Evolutionary conservation across 2,329 filamentous ascomycete species (phyloP).

Genomic region (Botrytis squamosa): DNA sequence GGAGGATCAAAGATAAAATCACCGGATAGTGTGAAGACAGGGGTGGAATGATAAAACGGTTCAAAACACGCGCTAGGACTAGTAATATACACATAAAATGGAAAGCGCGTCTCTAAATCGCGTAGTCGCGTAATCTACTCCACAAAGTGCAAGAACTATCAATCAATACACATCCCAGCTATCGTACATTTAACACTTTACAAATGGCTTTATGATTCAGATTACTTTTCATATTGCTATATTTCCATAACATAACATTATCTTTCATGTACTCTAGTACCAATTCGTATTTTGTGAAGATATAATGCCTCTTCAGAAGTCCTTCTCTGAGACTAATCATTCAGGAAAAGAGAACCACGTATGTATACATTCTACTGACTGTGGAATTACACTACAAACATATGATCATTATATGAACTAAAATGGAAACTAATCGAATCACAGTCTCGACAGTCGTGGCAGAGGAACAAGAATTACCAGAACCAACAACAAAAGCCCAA

Average conservation of each 20-base stretch:
- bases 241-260: not conserved
- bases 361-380: conserved; percentile 12
- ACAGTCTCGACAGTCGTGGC: conserved; percentile 34
- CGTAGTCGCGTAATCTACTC: conserved; percentile 6
- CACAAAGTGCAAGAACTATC: conserved; percentile 11
- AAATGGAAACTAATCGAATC: conserved; percentile 13
- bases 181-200: not conserved
- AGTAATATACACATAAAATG: not conserved
- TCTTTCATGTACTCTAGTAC: not conserved
- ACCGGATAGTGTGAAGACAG: not conserved
- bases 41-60: not conserved
- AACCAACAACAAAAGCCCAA: conserved; percentile 25
- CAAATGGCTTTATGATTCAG: not conserved
- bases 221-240: not conserved
- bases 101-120: conserved; percentile 3
- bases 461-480: conserved; percentile 37
- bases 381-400: not conserved
- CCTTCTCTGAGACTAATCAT: conserved; percentile 41
- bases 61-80: conserved; percentile 1
- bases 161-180: not conserved
- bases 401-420: not conserved
- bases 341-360: conserved; percentile 35
- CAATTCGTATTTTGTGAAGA: conserved; percentile 11
- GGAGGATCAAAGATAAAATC: not conserved
- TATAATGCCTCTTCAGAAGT: conserved; percentile 41